Evolutionary conservation across 1,284 basidiomycete genomes (phyloP).

Genomic region (Gymnopus androsaceus): DNA sequence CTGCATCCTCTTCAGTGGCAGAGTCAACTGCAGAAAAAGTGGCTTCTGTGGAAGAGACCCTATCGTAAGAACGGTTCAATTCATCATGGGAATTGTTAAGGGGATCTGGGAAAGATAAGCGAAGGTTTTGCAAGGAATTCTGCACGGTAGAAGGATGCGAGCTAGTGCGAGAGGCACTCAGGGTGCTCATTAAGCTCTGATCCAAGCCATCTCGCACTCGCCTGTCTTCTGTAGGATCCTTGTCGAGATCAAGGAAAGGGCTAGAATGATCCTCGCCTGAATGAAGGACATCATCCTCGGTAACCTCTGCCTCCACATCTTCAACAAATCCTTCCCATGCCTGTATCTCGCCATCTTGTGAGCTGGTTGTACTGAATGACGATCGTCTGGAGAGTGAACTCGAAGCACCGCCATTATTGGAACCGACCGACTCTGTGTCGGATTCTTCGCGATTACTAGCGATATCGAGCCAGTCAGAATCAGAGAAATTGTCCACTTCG

Average conservation of each 20-base stretch:
- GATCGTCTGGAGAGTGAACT: slow-evolving; percentile 64
- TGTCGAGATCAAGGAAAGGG: slow-evolving; percentile 30
- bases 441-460: slow-evolving; percentile 61
- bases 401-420: slow-evolving; percentile 45
- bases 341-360: slow-evolving; percentile 63
- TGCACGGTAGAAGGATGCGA: slow-evolving; percentile 57
- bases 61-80: slow-evolving; percentile 54
- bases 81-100: slow-evolving; percentile 66
- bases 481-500: slow-evolving; percentile 67
- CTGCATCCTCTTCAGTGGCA: slow-evolving; percentile 5
- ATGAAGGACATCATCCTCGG: slow-evolving; percentile 29
- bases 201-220: slow-evolving; percentile 70
- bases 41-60: slow-evolving; percentile 39
- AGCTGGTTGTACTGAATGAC: slow-evolving; percentile 65
- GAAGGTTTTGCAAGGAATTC: slow-evolving; percentile 64
- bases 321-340: slow-evolving; percentile 75
- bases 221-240: slow-evolving; percentile 56
- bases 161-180: slow-evolving; percentile 63
- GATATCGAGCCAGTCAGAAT: slow-evolving; percentile 81
- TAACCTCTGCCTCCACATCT: slow-evolving; percentile 51
- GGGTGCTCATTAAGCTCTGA: slow-evolving; percentile 76
- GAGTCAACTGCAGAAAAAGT: slow-evolving; percentile 15
- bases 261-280: slow-evolving; percentile 19
- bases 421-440: slow-evolving; percentile 66
- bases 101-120: slow-evolving; percentile 77